phyloP scores from a whole-genome alignment of 2,329 filamentous ascomycete species.

The Paraphaeosphaeria minitans region DNA sequence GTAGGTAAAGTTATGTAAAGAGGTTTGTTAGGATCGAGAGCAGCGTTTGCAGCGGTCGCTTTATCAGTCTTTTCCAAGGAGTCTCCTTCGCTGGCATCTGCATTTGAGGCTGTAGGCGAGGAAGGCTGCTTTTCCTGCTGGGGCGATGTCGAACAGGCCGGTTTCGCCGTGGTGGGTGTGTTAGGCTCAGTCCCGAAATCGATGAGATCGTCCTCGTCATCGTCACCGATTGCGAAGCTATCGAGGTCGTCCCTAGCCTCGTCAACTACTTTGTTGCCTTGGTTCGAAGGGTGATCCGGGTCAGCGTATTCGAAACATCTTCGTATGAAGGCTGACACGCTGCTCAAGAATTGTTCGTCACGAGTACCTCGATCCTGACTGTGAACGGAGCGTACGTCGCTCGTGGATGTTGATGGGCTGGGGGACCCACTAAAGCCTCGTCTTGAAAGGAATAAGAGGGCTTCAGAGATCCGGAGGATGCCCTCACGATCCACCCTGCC shows the following conservation, averaged over 20 bases:
- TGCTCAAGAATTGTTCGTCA: constrained; percentile 88
- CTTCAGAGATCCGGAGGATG: constrained; percentile 92
- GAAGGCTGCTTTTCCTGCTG: constrained; percentile 24
- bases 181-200: constrained; percentile 55
- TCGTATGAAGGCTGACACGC: constrained; percentile 93
- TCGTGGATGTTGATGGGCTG: constrained; percentile 66
- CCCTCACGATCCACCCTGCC: constrained; percentile 94
- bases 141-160: constrained; percentile 20
- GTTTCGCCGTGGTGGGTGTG: constrained; percentile 37
- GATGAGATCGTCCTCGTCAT: constrained; percentile 70
- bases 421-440: constrained; percentile 80
- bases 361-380: constrained; percentile 57
- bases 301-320: constrained; percentile 98
- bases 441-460: constrained; percentile 87
- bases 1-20: constrained; percentile 95
- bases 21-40: constrained; percentile 89
- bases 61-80: constrained; percentile 52
- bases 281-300: constrained; percentile 73
- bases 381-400: constrained; percentile 53
- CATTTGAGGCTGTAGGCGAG: constrained; percentile 23
- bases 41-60: constrained; percentile 80
- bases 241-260: constrained; percentile 45
- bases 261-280: constrained; percentile 46
- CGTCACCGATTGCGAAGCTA: constrained; percentile 73
- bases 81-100: constrained; percentile 28